A percentile compares a stretch with the other conserved stretches of the same genome.
Conservation (phyloP, 2,329 filamentous ascomycete genomes). For the Ophiosphaerella narmari region DNA sequence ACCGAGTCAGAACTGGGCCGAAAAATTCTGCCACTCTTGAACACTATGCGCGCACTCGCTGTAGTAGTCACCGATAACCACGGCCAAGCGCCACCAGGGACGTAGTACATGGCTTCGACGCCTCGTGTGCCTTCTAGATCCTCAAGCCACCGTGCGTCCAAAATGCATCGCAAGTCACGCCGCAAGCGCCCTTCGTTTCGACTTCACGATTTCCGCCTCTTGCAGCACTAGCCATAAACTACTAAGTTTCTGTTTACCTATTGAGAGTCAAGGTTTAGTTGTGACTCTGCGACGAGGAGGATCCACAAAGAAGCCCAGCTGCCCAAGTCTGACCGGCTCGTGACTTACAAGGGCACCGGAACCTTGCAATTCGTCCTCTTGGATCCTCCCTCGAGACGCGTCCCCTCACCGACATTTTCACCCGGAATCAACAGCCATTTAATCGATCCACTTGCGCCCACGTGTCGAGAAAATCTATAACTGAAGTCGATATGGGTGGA, state of each 20-base stretch:
- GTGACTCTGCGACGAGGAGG: conserved; percentile 1
- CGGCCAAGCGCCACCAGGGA: conserved; percentile 1
- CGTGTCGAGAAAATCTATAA: conserved; percentile 5
- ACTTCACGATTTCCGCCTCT: conserved; percentile 9
- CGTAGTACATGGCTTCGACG: neutral
- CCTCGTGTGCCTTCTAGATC: neutral
- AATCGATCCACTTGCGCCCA: conserved; percentile 8
- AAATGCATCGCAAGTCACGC: conserved; percentile 1
- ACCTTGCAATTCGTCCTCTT: neutral
- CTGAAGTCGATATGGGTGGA: conserved; percentile 19
- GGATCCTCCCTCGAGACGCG: neutral
- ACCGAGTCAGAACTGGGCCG: neutral
- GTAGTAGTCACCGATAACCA: neutral
- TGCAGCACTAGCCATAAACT: neutral
- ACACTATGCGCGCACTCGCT: neutral
- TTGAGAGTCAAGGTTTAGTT: neutral
- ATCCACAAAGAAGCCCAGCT: neutral
- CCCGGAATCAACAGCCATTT: conserved; percentile 1
- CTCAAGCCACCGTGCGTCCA: conserved; percentile 1
- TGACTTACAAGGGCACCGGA: conserved; percentile 1
- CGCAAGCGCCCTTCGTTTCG: neutral
- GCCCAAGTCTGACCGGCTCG: conserved; percentile 1
- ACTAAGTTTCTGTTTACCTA: neutral
- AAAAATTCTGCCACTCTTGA: neutral
- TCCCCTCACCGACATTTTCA: conserved; percentile 29